Percentiles rank a stretch among this genome's conserved stretches.
phyloP scores from a whole-genome alignment of 768 basidiomycete species.

The Tricholoma matsutake region DNA sequence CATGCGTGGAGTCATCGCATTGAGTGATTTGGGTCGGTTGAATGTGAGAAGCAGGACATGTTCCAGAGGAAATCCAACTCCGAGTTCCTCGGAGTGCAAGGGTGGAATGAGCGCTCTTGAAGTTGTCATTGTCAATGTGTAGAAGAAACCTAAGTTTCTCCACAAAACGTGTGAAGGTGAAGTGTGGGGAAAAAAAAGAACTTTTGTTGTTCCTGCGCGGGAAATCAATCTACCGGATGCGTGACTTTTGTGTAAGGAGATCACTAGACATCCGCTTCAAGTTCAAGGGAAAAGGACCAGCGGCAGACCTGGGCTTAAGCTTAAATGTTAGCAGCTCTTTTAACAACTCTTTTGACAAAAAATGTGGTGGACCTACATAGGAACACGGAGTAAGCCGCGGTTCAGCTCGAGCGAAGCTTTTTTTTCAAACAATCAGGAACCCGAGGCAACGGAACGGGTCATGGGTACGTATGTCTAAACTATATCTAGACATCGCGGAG shows the following conservation, averaged over 20 bases:
- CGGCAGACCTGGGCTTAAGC: no score
- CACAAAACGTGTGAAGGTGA: not conserved
- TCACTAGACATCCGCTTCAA: no score
- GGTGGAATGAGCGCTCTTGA: slow-evolving; percentile 15
- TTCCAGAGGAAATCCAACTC: slow-evolving; percentile 34
- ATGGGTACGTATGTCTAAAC: slow-evolving; percentile 4
- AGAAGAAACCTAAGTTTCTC: slow-evolving; percentile 2
- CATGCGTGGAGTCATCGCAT: slow-evolving; percentile 70
- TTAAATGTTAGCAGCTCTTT: no score
- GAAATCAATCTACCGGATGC: not conserved
- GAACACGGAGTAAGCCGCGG: no score
- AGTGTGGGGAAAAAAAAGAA: not conserved
- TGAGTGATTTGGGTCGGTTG: slow-evolving; percentile 69
- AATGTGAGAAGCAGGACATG: slow-evolving; percentile 40
- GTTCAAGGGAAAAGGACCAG: no score
- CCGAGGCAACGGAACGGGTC: slow-evolving; percentile 17
- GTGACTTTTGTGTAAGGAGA: no score
- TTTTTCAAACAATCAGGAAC: slow-evolving; percentile 11
- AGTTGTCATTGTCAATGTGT: slow-evolving; percentile 4
- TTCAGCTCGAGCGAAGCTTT: no score
- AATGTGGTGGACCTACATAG: no score
- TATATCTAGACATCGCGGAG: slow-evolving; percentile 7
- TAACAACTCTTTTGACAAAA: no score
- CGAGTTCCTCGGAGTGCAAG: slow-evolving; percentile 35
- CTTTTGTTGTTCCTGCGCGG: not conserved